A percentile compares a stretch with the other conserved stretches of the same genome.
These are phyloP conservation scores for Metarhizium rileyi DNA, from an alignment of 2,329 filamentous ascomycete species.

Conservation along the genomic window DNA sequence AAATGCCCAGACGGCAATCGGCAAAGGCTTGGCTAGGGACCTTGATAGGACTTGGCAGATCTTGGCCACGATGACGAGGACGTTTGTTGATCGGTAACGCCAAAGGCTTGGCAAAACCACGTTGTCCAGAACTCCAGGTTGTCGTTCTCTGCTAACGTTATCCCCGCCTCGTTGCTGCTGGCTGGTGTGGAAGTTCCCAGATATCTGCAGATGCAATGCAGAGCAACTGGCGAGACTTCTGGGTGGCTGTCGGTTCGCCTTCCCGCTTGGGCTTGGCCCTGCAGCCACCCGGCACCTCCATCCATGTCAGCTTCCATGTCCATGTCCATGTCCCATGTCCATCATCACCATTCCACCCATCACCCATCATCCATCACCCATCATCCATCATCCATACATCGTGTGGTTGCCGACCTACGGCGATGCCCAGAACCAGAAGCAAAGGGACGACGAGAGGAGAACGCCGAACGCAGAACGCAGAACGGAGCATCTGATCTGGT, in stretches of 20 bases:
- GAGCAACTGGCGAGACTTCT: no score
- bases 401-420: neutral
- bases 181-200: no score
- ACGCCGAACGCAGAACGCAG: no score
- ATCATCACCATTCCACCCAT: neutral
- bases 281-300: neutral
- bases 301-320: neutral
- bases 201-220: no score
- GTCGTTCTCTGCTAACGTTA: no score
- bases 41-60: neutral
- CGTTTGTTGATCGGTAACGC: no score
- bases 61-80: no score
- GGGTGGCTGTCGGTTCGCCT: neutral
- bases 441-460: no score
- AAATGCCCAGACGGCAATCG: conserved; percentile 3
- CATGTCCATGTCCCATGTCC: neutral
- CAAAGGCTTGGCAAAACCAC: no score
- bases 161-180: no score
- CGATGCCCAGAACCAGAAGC: neutral
- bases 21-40: neutral
- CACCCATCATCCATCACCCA: neutral
- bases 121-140: no score
- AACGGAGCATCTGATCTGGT: neutral
- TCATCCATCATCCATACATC: neutral
- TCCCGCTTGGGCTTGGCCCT: neutral